A percentile compares a stretch with the other conserved stretches of the same genome.
phyloP scores from a whole-genome alignment of 805 yeast species.

The Candida sonorensis region DNA sequence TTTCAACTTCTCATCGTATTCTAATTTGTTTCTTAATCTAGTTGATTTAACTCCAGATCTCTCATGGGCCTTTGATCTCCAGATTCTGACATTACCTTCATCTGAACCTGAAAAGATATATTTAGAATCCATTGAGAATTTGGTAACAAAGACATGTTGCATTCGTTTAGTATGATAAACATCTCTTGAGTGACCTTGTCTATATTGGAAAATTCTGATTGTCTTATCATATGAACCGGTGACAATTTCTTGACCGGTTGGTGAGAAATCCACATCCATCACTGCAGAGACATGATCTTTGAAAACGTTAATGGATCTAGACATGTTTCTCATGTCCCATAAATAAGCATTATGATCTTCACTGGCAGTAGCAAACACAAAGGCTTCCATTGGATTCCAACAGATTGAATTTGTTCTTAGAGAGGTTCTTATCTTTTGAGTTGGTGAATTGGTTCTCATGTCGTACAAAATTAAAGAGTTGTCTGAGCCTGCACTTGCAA shows the following conservation, averaged over 20 bases:
- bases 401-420: slow-evolving; percentile 80
- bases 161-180: slow-evolving; percentile 94
- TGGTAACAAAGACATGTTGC: slow-evolving; percentile 87
- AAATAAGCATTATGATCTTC: slow-evolving; percentile 94
- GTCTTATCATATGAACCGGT: slow-evolving; percentile 96
- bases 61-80: slow-evolving; percentile 87
- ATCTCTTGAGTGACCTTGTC: slow-evolving; percentile 89
- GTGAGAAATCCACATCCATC: slow-evolving; percentile 89
- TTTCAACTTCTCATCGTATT: slow-evolving; percentile 86
- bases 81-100: slow-evolving; percentile 89
- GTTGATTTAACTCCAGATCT: slow-evolving; percentile 76
- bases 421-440: slow-evolving; percentile 80
- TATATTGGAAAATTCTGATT: slow-evolving; percentile 61
- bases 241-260: slow-evolving; percentile 94
- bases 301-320: slow-evolving; percentile 71
- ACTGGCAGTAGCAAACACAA: slow-evolving; percentile 80
- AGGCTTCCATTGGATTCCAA: slow-evolving; percentile 99
- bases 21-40: slow-evolving; percentile 73
- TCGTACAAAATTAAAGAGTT: slow-evolving; percentile 89
- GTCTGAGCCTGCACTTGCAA: slow-evolving; percentile 89
- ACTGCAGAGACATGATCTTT: slow-evolving; percentile 97
- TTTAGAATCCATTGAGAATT: slow-evolving; percentile 82
- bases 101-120: slow-evolving; percentile 89
- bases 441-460: slow-evolving; percentile 81
- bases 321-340: slow-evolving; percentile 95